Conservation (phyloP, 1,139 yeast species). For the Blastobotrys ciferrii region DNA sequence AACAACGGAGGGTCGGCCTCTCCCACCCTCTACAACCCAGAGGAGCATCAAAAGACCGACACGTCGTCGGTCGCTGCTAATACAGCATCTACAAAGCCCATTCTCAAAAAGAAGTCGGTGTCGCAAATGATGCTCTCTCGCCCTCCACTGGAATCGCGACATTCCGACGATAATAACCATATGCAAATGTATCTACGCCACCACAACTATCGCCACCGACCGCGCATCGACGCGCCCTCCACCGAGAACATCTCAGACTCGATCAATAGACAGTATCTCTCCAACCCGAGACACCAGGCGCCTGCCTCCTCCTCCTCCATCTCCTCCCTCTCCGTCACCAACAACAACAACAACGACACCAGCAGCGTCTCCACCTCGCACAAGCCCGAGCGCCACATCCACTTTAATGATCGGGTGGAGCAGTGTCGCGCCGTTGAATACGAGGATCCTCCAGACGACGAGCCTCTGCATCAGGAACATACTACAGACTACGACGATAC, state of each 20-base stretch:
- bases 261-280: constrained; percentile 35
- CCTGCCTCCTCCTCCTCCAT: background rate
- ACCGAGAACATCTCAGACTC: constrained; percentile 34
- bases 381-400: constrained; percentile 51
- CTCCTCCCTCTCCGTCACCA: constrained; percentile 12
- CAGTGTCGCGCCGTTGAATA: constrained; percentile 77
- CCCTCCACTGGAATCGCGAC: constrained; percentile 21
- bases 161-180: constrained; percentile 4
- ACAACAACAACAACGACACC: constrained; percentile 12
- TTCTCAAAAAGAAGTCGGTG: constrained; percentile 75
- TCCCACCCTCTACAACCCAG: constrained; percentile 17
- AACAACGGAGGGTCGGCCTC: constrained; percentile 12
- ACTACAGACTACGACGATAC: too few species aligned
- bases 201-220: constrained; percentile 40
- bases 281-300: background rate
- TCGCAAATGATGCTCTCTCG: constrained; percentile 65
- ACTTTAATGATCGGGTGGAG: constrained; percentile 88
- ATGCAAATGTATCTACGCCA: constrained; percentile 34
- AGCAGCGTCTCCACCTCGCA: background rate
- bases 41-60: constrained; percentile 16
- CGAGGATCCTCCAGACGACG: constrained; percentile 42
- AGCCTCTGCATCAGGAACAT: too few species aligned
- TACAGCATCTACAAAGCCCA: constrained; percentile 58
- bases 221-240: constrained; percentile 29
- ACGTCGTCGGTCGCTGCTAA: constrained; percentile 21